Evolutionary conservation across 352 stramenopile genomes (phyloP).

Genomic region (Phytophthora uliginosa): DNA sequence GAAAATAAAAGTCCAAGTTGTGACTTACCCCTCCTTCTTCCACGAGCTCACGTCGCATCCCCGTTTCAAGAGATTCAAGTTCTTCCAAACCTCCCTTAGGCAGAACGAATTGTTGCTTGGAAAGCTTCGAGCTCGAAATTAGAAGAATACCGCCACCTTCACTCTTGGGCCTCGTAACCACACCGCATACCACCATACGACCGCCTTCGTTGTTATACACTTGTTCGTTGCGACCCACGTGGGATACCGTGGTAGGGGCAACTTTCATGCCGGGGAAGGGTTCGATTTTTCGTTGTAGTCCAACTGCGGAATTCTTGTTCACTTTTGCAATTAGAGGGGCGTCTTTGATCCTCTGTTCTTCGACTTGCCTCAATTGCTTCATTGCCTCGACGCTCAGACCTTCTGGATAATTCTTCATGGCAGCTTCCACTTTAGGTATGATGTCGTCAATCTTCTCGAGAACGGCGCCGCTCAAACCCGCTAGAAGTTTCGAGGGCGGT

Average conservation of each 20-base stretch:
- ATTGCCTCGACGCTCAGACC: too few species aligned
- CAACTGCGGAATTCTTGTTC: rapidly evolving
- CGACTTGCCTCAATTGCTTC: neutral
- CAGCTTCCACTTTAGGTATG: too few species aligned
- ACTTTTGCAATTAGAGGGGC: too few species aligned
- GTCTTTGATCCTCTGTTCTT: neutral
- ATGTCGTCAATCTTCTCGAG: too few species aligned
- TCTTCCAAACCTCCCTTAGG: neutral
- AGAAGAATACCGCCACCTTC: slow-evolving; percentile 1
- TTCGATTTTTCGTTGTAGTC: neutral
- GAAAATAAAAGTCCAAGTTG: neutral
- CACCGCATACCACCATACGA: neutral
- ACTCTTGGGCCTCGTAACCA: neutral
- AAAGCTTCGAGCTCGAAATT: neutral
- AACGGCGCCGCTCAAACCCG: too few species aligned
- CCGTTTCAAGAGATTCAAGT: neutral
- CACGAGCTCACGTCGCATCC: neutral
- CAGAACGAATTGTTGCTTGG: neutral
- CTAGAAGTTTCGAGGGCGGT: too few species aligned
- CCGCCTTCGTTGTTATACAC: neutral
- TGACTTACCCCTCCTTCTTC: slow-evolving; percentile 2
- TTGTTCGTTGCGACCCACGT: neutral
- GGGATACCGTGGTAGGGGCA: neutral
- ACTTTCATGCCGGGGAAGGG: neutral
- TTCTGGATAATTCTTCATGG: too few species aligned